Percentiles rank a stretch among this genome's conserved stretches.
These are phyloP conservation scores for Trichoderma atrobrunneum DNA, from an alignment of 2,329 filamentous ascomycete genomes.

Conservation along the genomic window DNA sequence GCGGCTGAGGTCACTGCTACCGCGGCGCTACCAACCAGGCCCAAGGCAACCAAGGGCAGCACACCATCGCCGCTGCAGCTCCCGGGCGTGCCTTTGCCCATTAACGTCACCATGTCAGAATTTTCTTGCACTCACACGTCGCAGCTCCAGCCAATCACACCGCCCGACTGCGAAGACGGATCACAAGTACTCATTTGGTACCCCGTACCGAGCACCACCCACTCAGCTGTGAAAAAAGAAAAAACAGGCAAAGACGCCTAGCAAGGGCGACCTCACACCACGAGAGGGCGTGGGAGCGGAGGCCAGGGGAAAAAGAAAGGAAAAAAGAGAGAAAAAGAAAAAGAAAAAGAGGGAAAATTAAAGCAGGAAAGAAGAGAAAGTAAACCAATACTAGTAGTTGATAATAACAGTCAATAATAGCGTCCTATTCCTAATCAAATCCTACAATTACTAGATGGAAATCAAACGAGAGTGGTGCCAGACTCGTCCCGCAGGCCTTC, in stretches of 20 bases:
- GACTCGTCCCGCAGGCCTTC: neutral
- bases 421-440: conserved; percentile 13
- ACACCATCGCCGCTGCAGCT: neutral
- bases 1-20: conserved; percentile 11
- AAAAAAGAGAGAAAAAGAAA: neutral
- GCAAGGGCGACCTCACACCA: neutral
- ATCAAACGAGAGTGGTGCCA: conserved; percentile 17
- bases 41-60: neutral
- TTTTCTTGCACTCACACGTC: neutral
- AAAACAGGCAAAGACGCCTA: neutral
- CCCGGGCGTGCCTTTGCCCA: neutral
- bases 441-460: conserved; percentile 14
- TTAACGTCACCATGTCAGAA: neutral
- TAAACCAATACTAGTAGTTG: neutral
- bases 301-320: neutral
- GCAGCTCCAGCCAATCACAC: neutral
- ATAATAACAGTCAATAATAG: conserved; percentile 1
- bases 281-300: neutral
- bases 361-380: neutral
- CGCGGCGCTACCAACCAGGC: neutral
- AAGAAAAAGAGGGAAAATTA: neutral
- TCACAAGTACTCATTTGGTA: neutral
- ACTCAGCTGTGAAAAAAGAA: neutral
- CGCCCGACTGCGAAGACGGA: neutral
- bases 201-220: conserved; percentile 1